Evolutionary conservation across 2,329 filamentous ascomycete genomes (phyloP), one percentile per base, ranked within the genome.

Genomic region (Colletotrichum tamarilloi): DNA sequence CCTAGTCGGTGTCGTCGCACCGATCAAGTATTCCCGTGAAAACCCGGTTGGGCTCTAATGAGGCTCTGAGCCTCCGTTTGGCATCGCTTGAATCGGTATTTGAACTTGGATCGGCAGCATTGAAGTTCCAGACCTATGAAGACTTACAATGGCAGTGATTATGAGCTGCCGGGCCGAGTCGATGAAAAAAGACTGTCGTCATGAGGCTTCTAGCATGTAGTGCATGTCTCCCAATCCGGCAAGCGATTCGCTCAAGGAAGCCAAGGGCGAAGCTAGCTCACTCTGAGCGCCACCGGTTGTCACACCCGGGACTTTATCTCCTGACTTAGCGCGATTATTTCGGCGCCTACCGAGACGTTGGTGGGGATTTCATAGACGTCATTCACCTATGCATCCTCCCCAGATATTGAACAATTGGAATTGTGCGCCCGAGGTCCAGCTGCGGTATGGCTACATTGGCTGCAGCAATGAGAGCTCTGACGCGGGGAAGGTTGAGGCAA

Each of bases 331-430:
- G 59, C 42, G n/a, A 30, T n/a, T 16, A 42, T 22, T 46, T 28
- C 26, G 46, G 60, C 19, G n/a, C 22, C 32, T 46, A 24, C 70
- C 55, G 66, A 73, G 28, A 60, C 16, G 12, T 26, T 16, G 46
- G 12, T n/a, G 5, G 28, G 12, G n/a, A 38, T 49, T 32, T 73
- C 70, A 65, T 60, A 70, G 70, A 73, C 67, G 70, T 73, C 70
- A 73, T 70, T 46, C 55, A 69, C 14, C n/a, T 16, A 30, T 28
- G n/a, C 22, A 22, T 32, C 19, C 52, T 60, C 70, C 32, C 30
- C 9, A 46, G 53, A 14, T 11, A 19, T 19, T 16, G 4, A 30
- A 30, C 32, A 56, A 24, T 28, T 14, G 52, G 16, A 19, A 28
- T 11, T 46, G 6, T 32, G 30, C 12, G 59, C n/a, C 26, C 35